These are phyloP conservation scores for Colletotrichum filicis DNA, from an alignment of 2,329 filamentous ascomycete genomes.

Conservation along the genomic window DNA sequence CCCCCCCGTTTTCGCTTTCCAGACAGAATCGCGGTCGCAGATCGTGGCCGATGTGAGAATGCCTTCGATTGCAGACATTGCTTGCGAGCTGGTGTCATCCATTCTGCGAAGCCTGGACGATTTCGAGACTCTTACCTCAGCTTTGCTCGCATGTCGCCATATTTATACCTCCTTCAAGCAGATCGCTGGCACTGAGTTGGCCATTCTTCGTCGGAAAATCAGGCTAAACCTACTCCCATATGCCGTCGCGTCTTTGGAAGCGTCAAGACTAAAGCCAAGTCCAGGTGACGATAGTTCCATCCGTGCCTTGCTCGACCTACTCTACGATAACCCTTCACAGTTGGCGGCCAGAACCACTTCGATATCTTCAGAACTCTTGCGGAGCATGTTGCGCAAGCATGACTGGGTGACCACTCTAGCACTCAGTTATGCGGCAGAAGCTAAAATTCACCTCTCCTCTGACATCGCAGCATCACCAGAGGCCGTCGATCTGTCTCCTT, in stretches of 20 bases:
- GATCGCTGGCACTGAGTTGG: not conserved
- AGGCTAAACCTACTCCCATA: not conserved
- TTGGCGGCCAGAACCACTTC: not conserved
- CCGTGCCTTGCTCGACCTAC: not conserved
- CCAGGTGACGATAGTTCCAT: not conserved
- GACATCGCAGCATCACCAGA: not conserved
- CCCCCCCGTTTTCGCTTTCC: too few species aligned
- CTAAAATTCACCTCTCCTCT: not conserved
- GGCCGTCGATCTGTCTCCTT: not conserved
- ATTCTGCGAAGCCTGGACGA: not conserved
- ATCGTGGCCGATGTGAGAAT: not conserved
- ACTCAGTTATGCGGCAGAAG: not conserved
- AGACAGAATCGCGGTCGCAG: not conserved
- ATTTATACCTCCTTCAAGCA: not conserved
- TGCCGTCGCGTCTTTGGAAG: not conserved
- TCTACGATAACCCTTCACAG: not conserved
- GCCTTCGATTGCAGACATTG: not conserved
- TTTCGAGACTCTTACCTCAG: not conserved
- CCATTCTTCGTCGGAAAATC: not conserved
- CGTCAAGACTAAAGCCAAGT: not conserved
- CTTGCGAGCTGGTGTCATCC: not conserved
- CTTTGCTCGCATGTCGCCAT: not conserved
- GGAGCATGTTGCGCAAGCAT: not conserved
- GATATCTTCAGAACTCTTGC: not conserved
- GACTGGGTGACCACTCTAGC: not conserved